Evolutionary conservation across 1,139 yeast species (phyloP).

Genomic region (Wickerhamomyces sp.): DNA sequence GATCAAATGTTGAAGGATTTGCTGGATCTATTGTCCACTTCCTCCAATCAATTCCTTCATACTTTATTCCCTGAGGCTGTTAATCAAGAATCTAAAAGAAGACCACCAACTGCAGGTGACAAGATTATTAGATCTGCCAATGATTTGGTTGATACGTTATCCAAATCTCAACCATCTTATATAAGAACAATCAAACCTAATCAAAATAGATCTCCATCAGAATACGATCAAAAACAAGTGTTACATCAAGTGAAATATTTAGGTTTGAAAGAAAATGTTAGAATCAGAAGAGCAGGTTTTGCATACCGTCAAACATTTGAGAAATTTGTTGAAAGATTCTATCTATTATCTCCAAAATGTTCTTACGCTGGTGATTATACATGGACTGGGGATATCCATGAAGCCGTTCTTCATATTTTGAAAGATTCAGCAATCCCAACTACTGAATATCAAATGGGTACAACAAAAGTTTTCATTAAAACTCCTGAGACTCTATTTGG

Average conservation of each 20-base stretch:
- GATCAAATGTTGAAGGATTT: constrained; percentile 90
- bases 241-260: constrained; percentile 93
- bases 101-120: constrained; percentile 98
- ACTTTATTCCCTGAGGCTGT: constrained; percentile 76
- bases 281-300: constrained; percentile 98
- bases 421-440: constrained; percentile 75
- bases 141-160: constrained; percentile 79
- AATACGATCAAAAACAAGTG: constrained; percentile 85
- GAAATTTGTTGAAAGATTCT: constrained; percentile 94
- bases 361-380: constrained; percentile 98
- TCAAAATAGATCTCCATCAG: constrained; percentile 86
- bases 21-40: constrained; percentile 69
- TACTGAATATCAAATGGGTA: constrained; percentile 87
- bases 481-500: constrained; percentile 97
- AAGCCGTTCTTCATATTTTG: constrained; percentile 78
- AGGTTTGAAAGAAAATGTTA: constrained; percentile 94
- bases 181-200: constrained; percentile 98
- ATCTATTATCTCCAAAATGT: constrained; percentile 78
- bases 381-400: constrained; percentile 83
- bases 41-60: constrained; percentile 61
- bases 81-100: constrained; percentile 67
- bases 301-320: constrained; percentile 97
- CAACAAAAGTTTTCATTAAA: constrained; percentile 90
- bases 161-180: constrained; percentile 89
- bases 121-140: constrained; percentile 92